Evolutionary conservation across 768 basidiomycete genomes (phyloP), one percentile per base, ranked within the genome.

Genomic region (Amanita molliuscula): DNA sequence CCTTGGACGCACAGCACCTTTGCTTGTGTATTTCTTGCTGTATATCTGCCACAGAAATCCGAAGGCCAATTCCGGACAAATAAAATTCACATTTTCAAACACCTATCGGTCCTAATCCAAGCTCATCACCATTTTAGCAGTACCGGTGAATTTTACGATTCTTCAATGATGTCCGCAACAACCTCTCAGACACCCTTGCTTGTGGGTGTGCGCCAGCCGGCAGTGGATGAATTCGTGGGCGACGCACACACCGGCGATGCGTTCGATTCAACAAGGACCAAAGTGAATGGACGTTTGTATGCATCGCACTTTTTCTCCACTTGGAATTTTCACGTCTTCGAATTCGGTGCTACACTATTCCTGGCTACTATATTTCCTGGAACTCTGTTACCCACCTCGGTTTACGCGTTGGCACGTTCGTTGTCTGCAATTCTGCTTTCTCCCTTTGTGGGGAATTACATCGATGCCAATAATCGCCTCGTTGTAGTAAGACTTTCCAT

Each of bases 271-370:
- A 16, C n/a, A 26, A 20, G 4, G 8, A 44, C 45, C 13, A 26
- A 13, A 40, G 31, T 41, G 44, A 40, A 13, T 34, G 45, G 35
- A 36, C 51, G 48, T 15, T 52, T 63, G 13, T 63, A 60, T 36
- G 26, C 59, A 29, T 64, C 62, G 6, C 62, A 64, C 46, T 59
- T 61, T 43, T 55, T 63, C 25, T 62, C 64, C 1, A 63, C 62
- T 11, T 65, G 63, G 63, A 65, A 64, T 42, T 55, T 61, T 21
- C 56, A 63, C 4, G 42, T 58, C 11, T 65, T 64, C 46, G 61
- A 65, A 50, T 65, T 64, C 40, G 63, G 58, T 13, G 57, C 62
- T 3, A 55, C 63, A 6, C 47, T 62, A 9, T 62, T 59, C 47
- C 54, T 61, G 8, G 60, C 58, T 11, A 53, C 54, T 2, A 54